phyloP scores from a whole-genome alignment of 768 basidiomycete genomes.

The Tylopilus subfusipes region DNA sequence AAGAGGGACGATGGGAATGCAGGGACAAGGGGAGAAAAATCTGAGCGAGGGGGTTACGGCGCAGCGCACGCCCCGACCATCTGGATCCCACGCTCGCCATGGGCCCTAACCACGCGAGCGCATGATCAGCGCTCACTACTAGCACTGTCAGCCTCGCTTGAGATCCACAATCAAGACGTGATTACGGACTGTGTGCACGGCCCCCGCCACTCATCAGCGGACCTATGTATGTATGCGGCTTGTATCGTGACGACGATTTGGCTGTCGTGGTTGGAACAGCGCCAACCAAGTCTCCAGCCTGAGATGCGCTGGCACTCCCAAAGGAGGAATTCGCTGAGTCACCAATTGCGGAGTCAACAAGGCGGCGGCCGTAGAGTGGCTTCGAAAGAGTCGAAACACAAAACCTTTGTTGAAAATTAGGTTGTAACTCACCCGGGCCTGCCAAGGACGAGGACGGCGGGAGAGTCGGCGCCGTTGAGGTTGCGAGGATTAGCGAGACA shows the following conservation, averaged over 20 bases:
- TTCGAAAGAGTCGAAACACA: background rate
- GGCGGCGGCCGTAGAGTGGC: background rate
- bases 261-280: background rate
- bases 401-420: background rate
- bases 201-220: background rate
- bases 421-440: background rate
- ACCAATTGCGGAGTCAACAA: background rate
- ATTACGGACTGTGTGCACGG: conserved; percentile 1
- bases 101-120: conserved; percentile 5
- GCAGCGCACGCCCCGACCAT: background rate
- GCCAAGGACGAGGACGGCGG: conserved; percentile 3
- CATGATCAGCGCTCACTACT: conserved; percentile 8
- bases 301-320: background rate
- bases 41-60: background rate
- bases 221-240: background rate
- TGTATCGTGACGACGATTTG: background rate
- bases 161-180: conserved; percentile 2
- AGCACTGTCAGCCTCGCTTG: background rate
- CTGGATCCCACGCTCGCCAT: conserved; percentile 1
- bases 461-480: conserved; percentile 16
- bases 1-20: background rate
- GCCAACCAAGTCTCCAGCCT: background rate
- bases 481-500: conserved; percentile 3
- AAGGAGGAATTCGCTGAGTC: too few species aligned
- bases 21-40: background rate